Evolutionary conservation across 495 filamentous ascomycete genomes (phyloP).

Genomic region (Saxophila tyrrhenica): DNA sequence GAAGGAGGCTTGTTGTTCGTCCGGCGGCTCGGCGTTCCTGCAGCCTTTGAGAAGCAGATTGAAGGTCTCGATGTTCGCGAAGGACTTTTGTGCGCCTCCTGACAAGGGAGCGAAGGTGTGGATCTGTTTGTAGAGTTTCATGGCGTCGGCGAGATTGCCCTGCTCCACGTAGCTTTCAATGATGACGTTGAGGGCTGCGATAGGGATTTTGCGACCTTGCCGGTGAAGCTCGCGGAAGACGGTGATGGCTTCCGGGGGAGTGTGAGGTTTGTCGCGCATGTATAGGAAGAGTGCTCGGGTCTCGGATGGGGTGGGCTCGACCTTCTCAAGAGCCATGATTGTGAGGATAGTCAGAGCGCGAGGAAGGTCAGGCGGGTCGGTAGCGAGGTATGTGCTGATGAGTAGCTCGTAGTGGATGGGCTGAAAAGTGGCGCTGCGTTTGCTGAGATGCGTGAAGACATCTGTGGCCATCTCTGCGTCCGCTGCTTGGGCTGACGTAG

Average conservation of each 20-base stretch:
- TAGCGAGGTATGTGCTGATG: slow-evolving; percentile 51
- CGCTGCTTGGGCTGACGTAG: slow-evolving; percentile 51
- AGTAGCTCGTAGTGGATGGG: slow-evolving; percentile 67
- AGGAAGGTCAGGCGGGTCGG: slow-evolving; percentile 30
- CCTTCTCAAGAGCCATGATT: slow-evolving; percentile 53
- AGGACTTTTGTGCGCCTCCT: neutral
- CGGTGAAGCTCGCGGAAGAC: slow-evolving; percentile 43
- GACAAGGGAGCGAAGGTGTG: slow-evolving; percentile 44
- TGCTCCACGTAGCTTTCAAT: slow-evolving; percentile 43
- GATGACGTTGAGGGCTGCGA: slow-evolving; percentile 49
- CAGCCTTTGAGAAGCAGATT: slow-evolving; percentile 58
- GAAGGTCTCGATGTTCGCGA: slow-evolving; percentile 46
- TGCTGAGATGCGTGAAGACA: slow-evolving; percentile 43
- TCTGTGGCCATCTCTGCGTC: slow-evolving; percentile 57
- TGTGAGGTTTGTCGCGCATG: slow-evolving; percentile 28
- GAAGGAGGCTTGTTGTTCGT: slow-evolving; percentile 43
- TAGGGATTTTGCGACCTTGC: slow-evolving; percentile 37
- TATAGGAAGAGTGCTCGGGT: slow-evolving; percentile 46
- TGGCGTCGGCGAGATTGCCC: slow-evolving; percentile 39
- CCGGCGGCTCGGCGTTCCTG: slow-evolving; percentile 28
- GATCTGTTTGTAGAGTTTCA: slow-evolving; percentile 61
- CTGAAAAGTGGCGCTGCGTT: slow-evolving; percentile 39
- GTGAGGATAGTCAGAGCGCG: slow-evolving; percentile 41
- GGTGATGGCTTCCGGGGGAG: slow-evolving; percentile 36
- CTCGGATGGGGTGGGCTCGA: slow-evolving; percentile 40